A percentile compares a stretch with the other conserved stretches of the same genome.
phyloP scores from a whole-genome alignment of 2,329 filamentous ascomycete species.

The Xylaria sp. region DNA sequence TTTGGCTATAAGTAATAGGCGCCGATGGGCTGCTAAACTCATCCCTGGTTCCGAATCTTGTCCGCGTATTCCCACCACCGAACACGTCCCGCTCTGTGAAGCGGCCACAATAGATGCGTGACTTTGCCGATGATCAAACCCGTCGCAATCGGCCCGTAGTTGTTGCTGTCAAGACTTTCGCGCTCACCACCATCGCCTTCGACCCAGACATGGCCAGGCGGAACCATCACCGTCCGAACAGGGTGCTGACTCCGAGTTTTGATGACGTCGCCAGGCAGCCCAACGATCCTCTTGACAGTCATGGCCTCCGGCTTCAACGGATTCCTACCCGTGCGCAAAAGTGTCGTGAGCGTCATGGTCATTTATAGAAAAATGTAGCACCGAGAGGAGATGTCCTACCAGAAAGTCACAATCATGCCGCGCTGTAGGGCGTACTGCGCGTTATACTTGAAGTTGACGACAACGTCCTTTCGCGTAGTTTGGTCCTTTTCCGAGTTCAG shows the following conservation, averaged over 20 bases:
- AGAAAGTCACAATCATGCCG: constrained; percentile 77
- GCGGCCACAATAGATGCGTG: constrained; percentile 74
- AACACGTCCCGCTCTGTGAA: constrained; percentile 61
- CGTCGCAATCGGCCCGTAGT: constrained; percentile 82
- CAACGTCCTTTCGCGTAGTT: constrained; percentile 59
- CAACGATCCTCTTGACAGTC: constrained; percentile 83
- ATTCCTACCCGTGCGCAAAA: constrained; percentile 55
- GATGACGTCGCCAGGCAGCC: constrained; percentile 78
- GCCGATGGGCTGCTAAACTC: not conserved
- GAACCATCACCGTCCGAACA: constrained; percentile 65
- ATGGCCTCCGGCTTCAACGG: constrained; percentile 72
- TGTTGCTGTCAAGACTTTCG: constrained; percentile 82
- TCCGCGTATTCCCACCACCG: constrained; percentile 60
- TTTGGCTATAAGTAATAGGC: no score
- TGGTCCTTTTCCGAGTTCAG: constrained; percentile 70
- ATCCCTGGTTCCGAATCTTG: constrained; percentile 31
- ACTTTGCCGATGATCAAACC: constrained; percentile 77
- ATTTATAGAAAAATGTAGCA: not conserved
- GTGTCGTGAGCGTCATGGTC: constrained; percentile 15
- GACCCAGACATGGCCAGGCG: constrained; percentile 89
- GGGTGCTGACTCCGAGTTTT: constrained; percentile 67
- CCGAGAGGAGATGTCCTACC: constrained; percentile 49
- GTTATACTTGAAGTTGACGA: constrained; percentile 64
- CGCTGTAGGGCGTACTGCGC: constrained; percentile 63
- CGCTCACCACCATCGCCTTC: constrained; percentile 82